These are phyloP conservation scores for Cordyceps cicadae DNA, from an alignment of 2,329 filamentous ascomycete species.

Conservation along the genomic window DNA sequence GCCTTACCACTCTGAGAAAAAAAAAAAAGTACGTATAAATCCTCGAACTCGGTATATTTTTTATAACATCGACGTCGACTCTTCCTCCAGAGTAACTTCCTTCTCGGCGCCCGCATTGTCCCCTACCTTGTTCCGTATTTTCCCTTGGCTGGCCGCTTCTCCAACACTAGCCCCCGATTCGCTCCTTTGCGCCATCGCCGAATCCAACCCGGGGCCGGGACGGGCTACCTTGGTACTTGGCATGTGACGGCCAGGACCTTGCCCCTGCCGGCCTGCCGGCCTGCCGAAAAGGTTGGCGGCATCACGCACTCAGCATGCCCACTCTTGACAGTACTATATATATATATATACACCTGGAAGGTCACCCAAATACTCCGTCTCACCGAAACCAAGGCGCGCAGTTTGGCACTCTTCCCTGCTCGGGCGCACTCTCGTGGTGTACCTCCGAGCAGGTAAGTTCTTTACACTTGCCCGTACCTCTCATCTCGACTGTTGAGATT, in stretches of 20 bases:
- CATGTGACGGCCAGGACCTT: constrained; percentile 6
- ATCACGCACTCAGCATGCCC: not conserved
- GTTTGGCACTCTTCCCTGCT: too few species aligned
- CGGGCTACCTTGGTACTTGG: not conserved
- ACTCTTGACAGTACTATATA: too few species aligned
- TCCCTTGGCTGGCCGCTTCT: not conserved
- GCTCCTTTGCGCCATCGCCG: constrained; percentile 5
- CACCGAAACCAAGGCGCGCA: too few species aligned
- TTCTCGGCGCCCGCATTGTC: not conserved
- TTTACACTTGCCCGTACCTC: too few species aligned
- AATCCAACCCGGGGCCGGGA: constrained; percentile 2
- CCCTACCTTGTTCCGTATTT: constrained; percentile 4
- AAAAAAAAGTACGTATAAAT: not conserved
- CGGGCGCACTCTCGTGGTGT: too few species aligned
- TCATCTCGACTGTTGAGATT: too few species aligned
- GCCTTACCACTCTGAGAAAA: not conserved
- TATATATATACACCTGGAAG: too few species aligned
- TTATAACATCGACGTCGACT: too few species aligned
- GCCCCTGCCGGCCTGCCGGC: not conserved
- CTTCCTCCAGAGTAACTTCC: not conserved
- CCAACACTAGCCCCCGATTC: constrained; percentile 7
- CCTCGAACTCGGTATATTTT: too few species aligned
- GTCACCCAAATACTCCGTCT: too few species aligned
- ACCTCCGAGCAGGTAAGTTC: too few species aligned
- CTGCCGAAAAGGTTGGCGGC: not conserved